phyloP scores from a whole-genome alignment of 2,329 filamentous ascomycete genomes.

The Truncatella angustata region DNA sequence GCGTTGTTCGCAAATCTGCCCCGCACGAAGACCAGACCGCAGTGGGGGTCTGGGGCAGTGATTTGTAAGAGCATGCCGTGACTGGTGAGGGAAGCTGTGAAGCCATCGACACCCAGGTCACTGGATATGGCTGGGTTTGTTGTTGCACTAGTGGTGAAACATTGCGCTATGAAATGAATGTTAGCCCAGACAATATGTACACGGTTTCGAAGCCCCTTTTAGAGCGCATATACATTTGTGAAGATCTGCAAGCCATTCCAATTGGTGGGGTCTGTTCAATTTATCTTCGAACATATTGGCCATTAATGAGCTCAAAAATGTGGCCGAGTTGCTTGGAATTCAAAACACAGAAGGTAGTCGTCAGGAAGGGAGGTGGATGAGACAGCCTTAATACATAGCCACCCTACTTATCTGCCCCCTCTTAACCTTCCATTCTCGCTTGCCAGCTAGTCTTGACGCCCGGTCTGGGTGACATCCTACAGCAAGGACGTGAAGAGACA shows the following conservation, averaged over 20 bases:
- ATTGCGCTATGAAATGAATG: background rate
- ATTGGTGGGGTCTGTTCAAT: too few relatives aligned
- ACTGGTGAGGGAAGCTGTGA: background rate
- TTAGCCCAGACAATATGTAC: background rate
- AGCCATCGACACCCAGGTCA: background rate
- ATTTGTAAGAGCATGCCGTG: background rate
- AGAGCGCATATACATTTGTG: background rate
- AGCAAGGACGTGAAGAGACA: too few relatives aligned
- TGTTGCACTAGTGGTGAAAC: background rate
- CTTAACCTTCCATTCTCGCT: too few relatives aligned
- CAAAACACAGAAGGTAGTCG: too few relatives aligned
- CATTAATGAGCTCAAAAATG: too few relatives aligned
- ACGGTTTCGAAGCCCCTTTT: background rate
- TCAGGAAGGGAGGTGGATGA: too few relatives aligned
- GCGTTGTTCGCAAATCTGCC: background rate
- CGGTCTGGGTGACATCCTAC: too few relatives aligned
- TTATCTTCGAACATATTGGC: too few relatives aligned
- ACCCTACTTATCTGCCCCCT: too few relatives aligned
- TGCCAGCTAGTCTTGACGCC: too few relatives aligned
- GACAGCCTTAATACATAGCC: too few relatives aligned
- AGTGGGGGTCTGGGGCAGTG: background rate
- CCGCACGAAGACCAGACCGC: background rate
- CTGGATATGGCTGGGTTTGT: background rate
- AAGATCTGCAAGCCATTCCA: conserved; percentile 3
- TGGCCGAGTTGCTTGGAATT: too few relatives aligned